Evolutionary conservation across 2,329 filamentous ascomycete genomes (phyloP).

Genomic region (Penicillium sp.): DNA sequence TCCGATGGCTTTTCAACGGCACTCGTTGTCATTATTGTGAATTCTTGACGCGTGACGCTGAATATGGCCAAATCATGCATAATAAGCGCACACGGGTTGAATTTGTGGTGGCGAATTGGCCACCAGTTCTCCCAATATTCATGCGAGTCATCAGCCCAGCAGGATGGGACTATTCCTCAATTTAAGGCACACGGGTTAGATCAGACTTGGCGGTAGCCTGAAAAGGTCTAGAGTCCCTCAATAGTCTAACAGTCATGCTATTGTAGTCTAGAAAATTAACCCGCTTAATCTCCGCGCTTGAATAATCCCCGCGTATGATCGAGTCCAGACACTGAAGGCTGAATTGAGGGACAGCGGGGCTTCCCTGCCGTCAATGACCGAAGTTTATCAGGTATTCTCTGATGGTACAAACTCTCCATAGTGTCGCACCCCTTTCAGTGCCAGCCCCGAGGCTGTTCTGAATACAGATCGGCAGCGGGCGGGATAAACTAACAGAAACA

Average conservation of each 20-base stretch:
- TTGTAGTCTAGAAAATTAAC: background rate
- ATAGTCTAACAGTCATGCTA: background rate
- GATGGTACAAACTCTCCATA: constrained; percentile 3
- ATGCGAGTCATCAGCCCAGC: background rate
- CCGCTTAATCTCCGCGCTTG: constrained; percentile 1
- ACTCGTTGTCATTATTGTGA: background rate
- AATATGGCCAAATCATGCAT: no score
- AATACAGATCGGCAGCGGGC: constrained; percentile 11
- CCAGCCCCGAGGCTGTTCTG: background rate
- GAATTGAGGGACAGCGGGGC: background rate
- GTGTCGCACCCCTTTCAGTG: constrained; percentile 1
- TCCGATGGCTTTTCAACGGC: background rate
- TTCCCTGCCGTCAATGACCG: constrained; percentile 6
- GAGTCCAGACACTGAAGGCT: background rate
- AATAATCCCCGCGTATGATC: no score
- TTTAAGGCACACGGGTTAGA: background rate
- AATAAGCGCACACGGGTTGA: background rate
- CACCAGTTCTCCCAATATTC: background rate
- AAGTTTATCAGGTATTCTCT: background rate
- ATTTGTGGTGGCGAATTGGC: background rate
- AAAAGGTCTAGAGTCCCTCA: background rate
- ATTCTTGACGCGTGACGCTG: background rate
- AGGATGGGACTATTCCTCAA: background rate
- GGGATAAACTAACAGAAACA: constrained; percentile 10
- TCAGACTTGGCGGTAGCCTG: no score